Evolutionary conservation across 169 alveolate genomes (phyloP).

Genomic region (Perkinsus olseni): DNA sequence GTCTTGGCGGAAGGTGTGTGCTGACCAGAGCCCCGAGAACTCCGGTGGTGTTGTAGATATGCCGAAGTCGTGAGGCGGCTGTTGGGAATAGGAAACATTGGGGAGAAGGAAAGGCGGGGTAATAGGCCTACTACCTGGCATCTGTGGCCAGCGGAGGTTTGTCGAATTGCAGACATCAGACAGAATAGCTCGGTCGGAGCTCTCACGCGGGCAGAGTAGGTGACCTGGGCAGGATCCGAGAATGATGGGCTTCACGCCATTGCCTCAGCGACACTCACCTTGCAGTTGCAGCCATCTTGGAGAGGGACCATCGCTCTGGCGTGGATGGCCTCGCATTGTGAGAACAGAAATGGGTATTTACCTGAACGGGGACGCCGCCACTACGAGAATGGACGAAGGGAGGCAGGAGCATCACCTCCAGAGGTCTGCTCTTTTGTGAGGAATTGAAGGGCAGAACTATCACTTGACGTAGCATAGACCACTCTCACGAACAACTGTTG

Average conservation of each 20-base stretch:
- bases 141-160: background rate
- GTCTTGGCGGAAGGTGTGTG: slow-evolving; percentile 32
- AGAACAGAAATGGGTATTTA: slow-evolving; percentile 49
- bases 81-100: slow-evolving; percentile 9
- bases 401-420: background rate
- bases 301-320: slow-evolving; percentile 62
- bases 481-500: background rate
- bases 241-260: too few relatives aligned
- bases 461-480: slow-evolving; percentile 5
- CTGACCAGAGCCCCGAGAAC: background rate
- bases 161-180: background rate
- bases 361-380: too few relatives aligned
- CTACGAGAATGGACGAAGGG: too few relatives aligned
- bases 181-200: background rate
- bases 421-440: slow-evolving; percentile 14
- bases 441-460: slow-evolving; percentile 19
- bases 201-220: background rate
- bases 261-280: too few relatives aligned
- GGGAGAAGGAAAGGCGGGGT: background rate
- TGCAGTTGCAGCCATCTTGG: slow-evolving; percentile 39
- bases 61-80: slow-evolving; percentile 24
- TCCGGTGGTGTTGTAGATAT: background rate
- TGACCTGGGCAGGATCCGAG: background rate
- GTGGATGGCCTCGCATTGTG: slow-evolving; percentile 62
- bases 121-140: background rate